A percentile compares a stretch with the other conserved stretches of the same genome.
These are phyloP conservation scores for Alternaria triticina DNA, from an alignment of 2,329 filamentous ascomycete genomes.

Conservation along the genomic window DNA sequence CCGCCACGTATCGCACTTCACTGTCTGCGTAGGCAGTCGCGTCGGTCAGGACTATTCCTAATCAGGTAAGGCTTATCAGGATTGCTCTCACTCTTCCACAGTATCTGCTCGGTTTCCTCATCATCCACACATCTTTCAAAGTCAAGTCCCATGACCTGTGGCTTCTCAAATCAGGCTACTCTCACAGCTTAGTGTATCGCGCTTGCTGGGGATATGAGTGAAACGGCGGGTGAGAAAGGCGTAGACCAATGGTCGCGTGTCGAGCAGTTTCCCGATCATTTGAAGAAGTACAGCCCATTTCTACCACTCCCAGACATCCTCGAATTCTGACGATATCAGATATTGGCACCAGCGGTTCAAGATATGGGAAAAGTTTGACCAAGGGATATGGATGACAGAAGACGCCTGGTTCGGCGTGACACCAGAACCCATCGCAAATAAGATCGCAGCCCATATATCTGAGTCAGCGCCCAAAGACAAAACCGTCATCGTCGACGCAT, in stretches of 20 bases:
- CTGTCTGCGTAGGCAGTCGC: constrained; percentile 8
- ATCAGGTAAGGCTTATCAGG: constrained; percentile 5
- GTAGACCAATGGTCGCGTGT: constrained; percentile 72
- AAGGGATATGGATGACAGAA: constrained; percentile 88
- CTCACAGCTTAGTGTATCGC: too few relatives aligned
- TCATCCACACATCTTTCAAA: background rate
- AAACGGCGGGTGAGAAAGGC: constrained; percentile 47
- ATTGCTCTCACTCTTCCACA: constrained; percentile 7
- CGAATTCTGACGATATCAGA: constrained; percentile 54
- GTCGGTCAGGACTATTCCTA: constrained; percentile 7
- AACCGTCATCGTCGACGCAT: constrained; percentile 80
- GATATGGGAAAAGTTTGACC: constrained; percentile 86
- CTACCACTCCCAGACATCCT: background rate
- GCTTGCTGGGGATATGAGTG: constrained; percentile 17
- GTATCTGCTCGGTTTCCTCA: background rate
- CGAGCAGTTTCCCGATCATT: constrained; percentile 77
- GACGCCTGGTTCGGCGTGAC: constrained; percentile 98
- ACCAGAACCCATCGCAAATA: constrained; percentile 75
- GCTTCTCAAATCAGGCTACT: background rate
- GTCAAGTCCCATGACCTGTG: background rate
- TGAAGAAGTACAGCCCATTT: constrained; percentile 72
- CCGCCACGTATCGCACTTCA: background rate
- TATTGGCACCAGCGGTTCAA: constrained; percentile 91
- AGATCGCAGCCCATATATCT: constrained; percentile 76
- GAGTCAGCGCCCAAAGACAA: constrained; percentile 61